Percentiles rank a stretch among this genome's conserved stretches.
Evolutionary conservation across 257 asterid genomes (phyloP).

Genomic region (Verbascum thapsus): DNA sequence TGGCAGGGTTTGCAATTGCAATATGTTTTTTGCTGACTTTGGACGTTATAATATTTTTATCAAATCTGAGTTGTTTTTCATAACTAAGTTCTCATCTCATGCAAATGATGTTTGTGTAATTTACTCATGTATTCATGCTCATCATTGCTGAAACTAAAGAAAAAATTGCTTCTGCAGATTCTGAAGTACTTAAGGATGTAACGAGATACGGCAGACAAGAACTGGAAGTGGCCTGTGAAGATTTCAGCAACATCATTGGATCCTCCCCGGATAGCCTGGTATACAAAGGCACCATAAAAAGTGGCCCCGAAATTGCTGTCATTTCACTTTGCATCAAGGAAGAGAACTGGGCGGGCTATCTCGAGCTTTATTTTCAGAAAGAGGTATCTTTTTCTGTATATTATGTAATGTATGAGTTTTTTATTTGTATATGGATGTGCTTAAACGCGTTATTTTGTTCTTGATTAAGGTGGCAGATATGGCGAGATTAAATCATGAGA

Average conservation of each 20-base stretch:
- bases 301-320: slow-evolving; percentile 86
- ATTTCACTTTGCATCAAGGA: slow-evolving; percentile 73
- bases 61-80: too few species aligned
- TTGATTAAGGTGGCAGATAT: slow-evolving; percentile 70
- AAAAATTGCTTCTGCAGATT: slow-evolving; percentile 53
- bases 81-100: too few species aligned
- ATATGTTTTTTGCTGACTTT: too few species aligned
- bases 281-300: slow-evolving; percentile 80
- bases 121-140: background rate
- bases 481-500: slow-evolving; percentile 80
- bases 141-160: slow-evolving; percentile 11
- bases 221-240: slow-evolving; percentile 90
- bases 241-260: slow-evolving; percentile 87
- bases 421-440: background rate
- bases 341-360: slow-evolving; percentile 72
- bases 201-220: slow-evolving; percentile 70
- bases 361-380: slow-evolving; percentile 84
- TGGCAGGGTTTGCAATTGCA: too few species aligned
- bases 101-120: too few species aligned
- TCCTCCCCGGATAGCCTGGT: slow-evolving; percentile 63
- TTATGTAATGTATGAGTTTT: slow-evolving; percentile 9
- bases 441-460: slow-evolving; percentile 16
- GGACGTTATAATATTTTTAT: too few species aligned
- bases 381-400: slow-evolving; percentile 47
- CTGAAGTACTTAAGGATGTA: slow-evolving; percentile 71